Evolutionary conservation across 2,329 filamentous ascomycete genomes (phyloP).

Genomic region (Niveomyces coronatus): DNA sequence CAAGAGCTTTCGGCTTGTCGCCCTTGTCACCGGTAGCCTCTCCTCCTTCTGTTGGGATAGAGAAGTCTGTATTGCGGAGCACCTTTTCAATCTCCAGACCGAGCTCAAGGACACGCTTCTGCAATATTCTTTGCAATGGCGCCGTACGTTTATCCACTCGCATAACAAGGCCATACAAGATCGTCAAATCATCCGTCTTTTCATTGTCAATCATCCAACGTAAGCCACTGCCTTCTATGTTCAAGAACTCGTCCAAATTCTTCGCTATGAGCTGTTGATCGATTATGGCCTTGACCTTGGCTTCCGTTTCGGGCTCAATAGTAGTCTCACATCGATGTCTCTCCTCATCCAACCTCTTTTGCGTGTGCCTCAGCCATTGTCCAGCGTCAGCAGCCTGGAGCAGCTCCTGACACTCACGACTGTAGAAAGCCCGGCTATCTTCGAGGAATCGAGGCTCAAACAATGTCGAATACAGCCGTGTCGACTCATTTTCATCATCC

Average conservation of each 20-base stretch:
- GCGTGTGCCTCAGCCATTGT: slow-evolving; percentile 69
- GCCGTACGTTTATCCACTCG: slow-evolving; percentile 67
- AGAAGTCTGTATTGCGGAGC: slow-evolving; percentile 46
- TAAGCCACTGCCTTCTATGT: slow-evolving; percentile 75
- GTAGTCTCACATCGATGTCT: slow-evolving; percentile 73
- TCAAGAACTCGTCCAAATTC: slow-evolving; percentile 72
- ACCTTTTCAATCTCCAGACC: slow-evolving; percentile 73
- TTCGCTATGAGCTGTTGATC: slow-evolving; percentile 70
- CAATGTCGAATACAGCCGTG: slow-evolving; percentile 71
- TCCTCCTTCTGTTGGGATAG: slow-evolving; percentile 32
- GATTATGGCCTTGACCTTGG: slow-evolving; percentile 65
- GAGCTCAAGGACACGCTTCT: slow-evolving; percentile 66
- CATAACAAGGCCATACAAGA: slow-evolving; percentile 69
- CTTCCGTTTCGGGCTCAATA: slow-evolving; percentile 59
- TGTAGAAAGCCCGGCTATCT: slow-evolving; percentile 65
- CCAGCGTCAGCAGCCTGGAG: slow-evolving; percentile 71
- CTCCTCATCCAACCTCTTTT: slow-evolving; percentile 69
- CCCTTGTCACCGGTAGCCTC: slow-evolving; percentile 25
- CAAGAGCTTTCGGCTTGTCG: slow-evolving; percentile 25
- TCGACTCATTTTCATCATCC: slow-evolving; percentile 62
- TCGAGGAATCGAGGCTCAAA: slow-evolving; percentile 74
- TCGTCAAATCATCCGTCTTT: slow-evolving; percentile 63
- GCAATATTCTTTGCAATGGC: slow-evolving; percentile 59
- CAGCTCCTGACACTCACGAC: slow-evolving; percentile 60
- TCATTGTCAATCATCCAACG: slow-evolving; percentile 89